Conservation (phyloP, 768 basidiomycete species). For the Sarcodon sp. region DNA sequence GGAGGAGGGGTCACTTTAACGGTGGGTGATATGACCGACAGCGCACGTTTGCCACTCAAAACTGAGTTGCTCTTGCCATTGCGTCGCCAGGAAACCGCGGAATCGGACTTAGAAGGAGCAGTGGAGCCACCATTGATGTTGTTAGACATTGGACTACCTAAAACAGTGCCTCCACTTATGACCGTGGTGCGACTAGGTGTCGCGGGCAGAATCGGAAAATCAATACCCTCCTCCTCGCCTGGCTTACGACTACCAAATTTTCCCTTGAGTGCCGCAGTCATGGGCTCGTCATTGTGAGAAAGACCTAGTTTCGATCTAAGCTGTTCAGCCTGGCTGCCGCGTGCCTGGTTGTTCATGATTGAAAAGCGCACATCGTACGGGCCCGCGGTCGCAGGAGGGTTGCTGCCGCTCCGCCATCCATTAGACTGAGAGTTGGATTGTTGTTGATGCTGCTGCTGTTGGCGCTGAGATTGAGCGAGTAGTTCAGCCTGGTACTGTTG, state of each 20-base stretch:
- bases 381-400: slow-evolving; percentile 62
- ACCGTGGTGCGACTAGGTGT: slow-evolving; percentile 54
- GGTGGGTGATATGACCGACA: slow-evolving; percentile 52
- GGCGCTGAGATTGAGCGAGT: slow-evolving; percentile 43
- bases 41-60: slow-evolving; percentile 48
- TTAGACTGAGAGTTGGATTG: slow-evolving; percentile 36
- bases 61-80: slow-evolving; percentile 58
- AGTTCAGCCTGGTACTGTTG: slow-evolving; percentile 71
- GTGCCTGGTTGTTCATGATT: slow-evolving; percentile 41
- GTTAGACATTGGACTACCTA: slow-evolving; percentile 40
- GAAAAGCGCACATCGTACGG: slow-evolving; percentile 61
- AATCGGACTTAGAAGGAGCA: slow-evolving; percentile 69
- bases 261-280: slow-evolving; percentile 72
- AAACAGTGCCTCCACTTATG: slow-evolving; percentile 61
- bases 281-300: slow-evolving; percentile 41
- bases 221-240: slow-evolving; percentile 27
- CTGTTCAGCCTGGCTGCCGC: slow-evolving; percentile 57
- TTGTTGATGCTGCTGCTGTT: slow-evolving; percentile 37
- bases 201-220: slow-evolving; percentile 26
- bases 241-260: slow-evolving; percentile 58
- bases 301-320: slow-evolving; percentile 48
- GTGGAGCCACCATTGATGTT: slow-evolving; percentile 13
- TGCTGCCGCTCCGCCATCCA: slow-evolving; percentile 33
- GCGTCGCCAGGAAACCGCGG: slow-evolving; percentile 72
- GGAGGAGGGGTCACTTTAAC: slow-evolving; percentile 46